These are phyloP conservation scores for Ilex asprella DNA, from an alignment of 257 asterid genomes.

Conservation along the genomic window DNA sequence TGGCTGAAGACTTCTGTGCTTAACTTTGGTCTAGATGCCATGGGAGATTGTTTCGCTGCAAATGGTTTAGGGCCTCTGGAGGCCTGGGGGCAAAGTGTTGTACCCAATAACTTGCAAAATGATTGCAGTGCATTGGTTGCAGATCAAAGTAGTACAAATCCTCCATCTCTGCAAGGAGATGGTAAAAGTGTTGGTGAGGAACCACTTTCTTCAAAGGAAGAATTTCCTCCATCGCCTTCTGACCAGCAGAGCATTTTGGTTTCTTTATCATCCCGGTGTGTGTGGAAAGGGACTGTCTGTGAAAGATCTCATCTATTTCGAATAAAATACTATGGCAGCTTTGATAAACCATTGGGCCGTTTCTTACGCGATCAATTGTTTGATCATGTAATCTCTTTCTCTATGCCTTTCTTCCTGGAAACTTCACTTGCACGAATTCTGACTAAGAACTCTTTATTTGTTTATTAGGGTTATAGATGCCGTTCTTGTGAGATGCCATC, in stretches of 20 bases:
- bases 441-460: slow-evolving; percentile 18
- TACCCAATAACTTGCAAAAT: slow-evolving; percentile 22
- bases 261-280: slow-evolving; percentile 81
- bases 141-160: slow-evolving; percentile 19
- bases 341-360: slow-evolving; percentile 94
- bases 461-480: slow-evolving; percentile 66
- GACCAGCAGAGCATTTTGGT: slow-evolving; percentile 93
- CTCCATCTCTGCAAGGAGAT: slow-evolving; percentile 33
- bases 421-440: not conserved
- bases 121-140: slow-evolving; percentile 24
- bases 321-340: slow-evolving; percentile 79
- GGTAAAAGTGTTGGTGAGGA: slow-evolving; percentile 33
- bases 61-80: slow-evolving; percentile 24
- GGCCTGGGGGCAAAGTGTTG: slow-evolving; percentile 6
- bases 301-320: slow-evolving; percentile 88
- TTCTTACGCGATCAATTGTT: slow-evolving; percentile 84
- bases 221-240: slow-evolving; percentile 79
- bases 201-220: slow-evolving; percentile 50
- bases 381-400: slow-evolving; percentile 62
- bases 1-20: slow-evolving; percentile 25
- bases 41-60: slow-evolving; percentile 18
- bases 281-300: slow-evolving; percentile 95
- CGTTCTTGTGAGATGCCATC: slow-evolving; percentile 89
- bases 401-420: slow-evolving; percentile 10
- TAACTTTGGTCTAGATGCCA: slow-evolving; percentile 11